Base-by-base conservation (phyloP, 2,329 filamentous ascomycete species). In the Talaromyces sp. region DNA sequence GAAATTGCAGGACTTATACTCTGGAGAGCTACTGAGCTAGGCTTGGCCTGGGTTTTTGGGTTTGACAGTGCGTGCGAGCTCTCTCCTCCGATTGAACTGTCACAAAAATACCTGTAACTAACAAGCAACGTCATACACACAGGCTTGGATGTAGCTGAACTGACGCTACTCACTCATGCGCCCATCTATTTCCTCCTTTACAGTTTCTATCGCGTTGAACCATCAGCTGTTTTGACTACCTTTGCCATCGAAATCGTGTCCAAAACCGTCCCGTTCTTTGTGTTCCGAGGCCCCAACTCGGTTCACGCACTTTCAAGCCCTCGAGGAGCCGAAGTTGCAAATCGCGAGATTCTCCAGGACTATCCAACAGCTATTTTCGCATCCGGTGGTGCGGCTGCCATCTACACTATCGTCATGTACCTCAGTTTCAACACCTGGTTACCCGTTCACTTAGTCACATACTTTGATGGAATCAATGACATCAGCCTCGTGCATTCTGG, bases 331-430 rank as follows among this genome's bases (percentile, higher is more conserved):
- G 75, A 80, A 53, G 79, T 86, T 31, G 82, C 85, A 62, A 90
- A 90, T 75, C 84, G 84, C 68, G 85, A 87, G 68, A 88, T 92
- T 68, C 78, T 91, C 62, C 81, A 83, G 61, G 90, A 93, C 74
- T 77, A 81, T 36, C 79, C 81, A 13, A 87, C 91, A 65, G 85
- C 86, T 64, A 70, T 86, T 22, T 87, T 89, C 70, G 92, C 89
- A 17, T 86, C 86, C 2, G 74, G 90, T 15, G 85, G 95, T 47
- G 87, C 91, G 2, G 85, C 89, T 7, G 83, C 86, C 61, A 88
- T 96, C 68, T 96, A 95, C 80, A 86, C 86, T 64, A 83, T 93
- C n/a, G 82, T 87, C 1, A 79, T 97, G 34, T 91, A 90, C 72
- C 78, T 86, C 61, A 88, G 89, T 63, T 88, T 91, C 76, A 84